Conservation (phyloP, 257 asterid genomes). For the Cordia subcordata region DNA sequence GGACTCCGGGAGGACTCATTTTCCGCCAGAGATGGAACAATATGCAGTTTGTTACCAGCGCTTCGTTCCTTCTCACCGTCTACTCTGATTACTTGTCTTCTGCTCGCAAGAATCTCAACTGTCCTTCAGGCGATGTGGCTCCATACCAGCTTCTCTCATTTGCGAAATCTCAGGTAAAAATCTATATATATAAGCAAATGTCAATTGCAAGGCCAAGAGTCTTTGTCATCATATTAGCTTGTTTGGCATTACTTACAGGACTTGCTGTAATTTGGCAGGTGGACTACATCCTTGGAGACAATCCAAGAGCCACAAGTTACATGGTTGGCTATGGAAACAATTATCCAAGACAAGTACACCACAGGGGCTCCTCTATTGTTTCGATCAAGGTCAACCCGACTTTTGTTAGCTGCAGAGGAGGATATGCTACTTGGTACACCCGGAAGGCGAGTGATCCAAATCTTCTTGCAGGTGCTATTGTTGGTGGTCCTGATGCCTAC, state of each 20-base stretch:
- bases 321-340: slow-evolving; percentile 97
- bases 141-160: slow-evolving; percentile 72
- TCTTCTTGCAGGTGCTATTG: slow-evolving; percentile 84
- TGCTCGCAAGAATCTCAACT: slow-evolving; percentile 64
- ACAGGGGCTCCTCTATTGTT: slow-evolving; percentile 89
- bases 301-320: slow-evolving; percentile 97
- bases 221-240: neutral
- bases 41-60: slow-evolving; percentile 93
- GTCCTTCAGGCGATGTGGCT: slow-evolving; percentile 50
- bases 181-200: neutral
- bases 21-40: slow-evolving; percentile 96
- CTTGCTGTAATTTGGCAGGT: slow-evolving; percentile 33
- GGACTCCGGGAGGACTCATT: slow-evolving; percentile 88
- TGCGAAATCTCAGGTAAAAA: slow-evolving; percentile 84
- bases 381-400: slow-evolving; percentile 62
- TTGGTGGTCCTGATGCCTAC: slow-evolving; percentile 99
- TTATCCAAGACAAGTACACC: slow-evolving; percentile 88
- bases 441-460: slow-evolving; percentile 82
- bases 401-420: slow-evolving; percentile 88
- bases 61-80: slow-evolving; percentile 77
- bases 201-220: neutral
- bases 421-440: slow-evolving; percentile 89
- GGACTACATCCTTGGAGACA: slow-evolving; percentile 94
- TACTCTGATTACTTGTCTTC: slow-evolving; percentile 86
- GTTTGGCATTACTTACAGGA: neutral